Conservation (phyloP, 768 basidiomycete genomes). For the Pleurotus salmoneostramineus region DNA sequence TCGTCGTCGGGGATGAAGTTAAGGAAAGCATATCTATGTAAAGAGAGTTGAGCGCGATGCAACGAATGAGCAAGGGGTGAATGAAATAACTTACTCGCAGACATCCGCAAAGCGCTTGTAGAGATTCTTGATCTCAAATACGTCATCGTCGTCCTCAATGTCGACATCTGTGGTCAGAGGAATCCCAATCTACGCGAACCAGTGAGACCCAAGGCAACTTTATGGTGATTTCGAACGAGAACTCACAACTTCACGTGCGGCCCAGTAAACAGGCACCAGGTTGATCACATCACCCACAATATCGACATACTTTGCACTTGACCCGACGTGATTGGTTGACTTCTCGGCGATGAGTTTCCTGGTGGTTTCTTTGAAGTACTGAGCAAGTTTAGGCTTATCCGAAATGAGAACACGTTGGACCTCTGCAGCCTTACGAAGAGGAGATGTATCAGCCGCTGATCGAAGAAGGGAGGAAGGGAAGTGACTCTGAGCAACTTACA, state of each 20-base stretch:
- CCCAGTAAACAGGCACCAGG: constrained; percentile 56
- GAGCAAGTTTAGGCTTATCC: constrained; percentile 15
- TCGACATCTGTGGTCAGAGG: constrained; percentile 29
- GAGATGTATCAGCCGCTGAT: neutral
- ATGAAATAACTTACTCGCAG: constrained; percentile 35
- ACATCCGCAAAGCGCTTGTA: constrained; percentile 43
- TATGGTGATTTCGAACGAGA: neutral
- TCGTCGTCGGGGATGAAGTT: constrained; percentile 41
- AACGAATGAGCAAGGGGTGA: neutral
- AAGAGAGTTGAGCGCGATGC: neutral
- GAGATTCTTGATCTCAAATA: constrained; percentile 32
- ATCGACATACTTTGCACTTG: constrained; percentile 38
- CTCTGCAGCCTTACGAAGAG: constrained; percentile 6
- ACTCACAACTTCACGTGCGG: constrained; percentile 54
- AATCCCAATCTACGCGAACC: constrained; percentile 36
- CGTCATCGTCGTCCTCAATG: constrained; percentile 21
- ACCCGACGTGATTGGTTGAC: constrained; percentile 25
- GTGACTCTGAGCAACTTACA: neutral
- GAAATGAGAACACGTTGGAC: constrained; percentile 17
- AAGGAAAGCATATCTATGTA: constrained; percentile 38
- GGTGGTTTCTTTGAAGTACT: constrained; percentile 30
- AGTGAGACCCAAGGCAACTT: neutral
- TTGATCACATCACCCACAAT: constrained; percentile 69
- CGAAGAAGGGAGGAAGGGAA: neutral
- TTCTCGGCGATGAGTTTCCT: constrained; percentile 29